A percentile compares a stretch with the other conserved stretches of the same genome.
phyloP scores from a whole-genome alignment of 2,329 filamentous ascomycete genomes.

The Scedosporium minutisporum region DNA sequence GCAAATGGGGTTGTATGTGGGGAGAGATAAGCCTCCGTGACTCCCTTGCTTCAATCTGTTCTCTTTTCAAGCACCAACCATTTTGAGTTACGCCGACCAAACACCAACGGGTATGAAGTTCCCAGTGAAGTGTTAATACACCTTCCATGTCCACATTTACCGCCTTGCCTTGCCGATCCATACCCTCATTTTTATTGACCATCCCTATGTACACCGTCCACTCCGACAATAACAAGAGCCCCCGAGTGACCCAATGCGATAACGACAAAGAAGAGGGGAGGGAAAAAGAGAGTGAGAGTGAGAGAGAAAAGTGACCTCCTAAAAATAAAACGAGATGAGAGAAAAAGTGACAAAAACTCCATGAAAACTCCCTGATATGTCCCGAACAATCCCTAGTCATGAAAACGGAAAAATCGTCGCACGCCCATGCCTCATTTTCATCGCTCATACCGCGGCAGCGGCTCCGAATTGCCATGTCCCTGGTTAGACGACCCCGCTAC shows the following conservation, averaged over 20 bases:
- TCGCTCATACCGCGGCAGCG: constrained; percentile 6
- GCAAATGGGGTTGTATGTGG: too few relatives aligned
- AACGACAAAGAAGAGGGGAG: neutral
- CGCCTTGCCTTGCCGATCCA: neutral
- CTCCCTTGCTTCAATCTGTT: too few relatives aligned
- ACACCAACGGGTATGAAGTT: too few relatives aligned
- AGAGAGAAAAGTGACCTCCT: neutral
- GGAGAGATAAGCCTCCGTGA: too few relatives aligned
- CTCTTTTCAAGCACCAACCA: too few relatives aligned
- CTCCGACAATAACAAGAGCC: neutral
- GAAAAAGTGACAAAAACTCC: neutral
- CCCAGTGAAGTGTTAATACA: too few relatives aligned
- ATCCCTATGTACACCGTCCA: neutral
- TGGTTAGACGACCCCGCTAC: neutral
- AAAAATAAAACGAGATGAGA: neutral
- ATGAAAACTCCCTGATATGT: neutral
- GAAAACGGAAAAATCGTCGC: neutral
- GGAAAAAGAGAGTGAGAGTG: neutral
- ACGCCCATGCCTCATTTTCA: neutral
- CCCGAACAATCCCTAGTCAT: neutral
- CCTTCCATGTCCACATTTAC: too few relatives aligned
- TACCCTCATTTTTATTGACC: neutral
- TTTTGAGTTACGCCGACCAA: too few relatives aligned
- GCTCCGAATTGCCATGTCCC: constrained; percentile 1
- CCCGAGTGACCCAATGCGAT: neutral